These are phyloP conservation scores for Spirogloea muscicola DNA, from an alignment of 139 green algal genomes.

Conservation along the genomic window DNA sequence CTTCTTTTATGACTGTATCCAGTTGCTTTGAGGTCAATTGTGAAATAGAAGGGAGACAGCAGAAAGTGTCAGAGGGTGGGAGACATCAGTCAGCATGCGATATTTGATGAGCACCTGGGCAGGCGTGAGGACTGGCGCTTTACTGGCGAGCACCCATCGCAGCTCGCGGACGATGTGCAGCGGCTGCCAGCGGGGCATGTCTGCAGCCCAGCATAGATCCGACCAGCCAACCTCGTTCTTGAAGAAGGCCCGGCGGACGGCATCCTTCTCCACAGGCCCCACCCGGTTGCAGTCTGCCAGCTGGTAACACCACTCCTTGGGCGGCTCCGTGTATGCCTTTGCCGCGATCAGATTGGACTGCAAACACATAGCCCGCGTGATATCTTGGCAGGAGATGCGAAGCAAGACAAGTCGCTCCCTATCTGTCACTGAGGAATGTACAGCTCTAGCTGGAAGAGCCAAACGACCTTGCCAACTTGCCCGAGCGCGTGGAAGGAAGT, in stretches of 20 bases:
- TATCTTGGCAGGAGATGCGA: not conserved
- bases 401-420: too few species aligned
- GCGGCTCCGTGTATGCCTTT: slow-evolving; percentile 53
- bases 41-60: too few species aligned
- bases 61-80: too few species aligned
- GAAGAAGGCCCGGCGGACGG: slow-evolving; percentile 58
- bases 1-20: too few species aligned
- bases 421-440: too few species aligned
- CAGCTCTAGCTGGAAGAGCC: too few species aligned
- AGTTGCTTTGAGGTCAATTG: too few species aligned
- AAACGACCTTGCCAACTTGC: not conserved
- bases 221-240: slow-evolving; percentile 47
- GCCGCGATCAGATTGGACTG: slow-evolving; percentile 58
- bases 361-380: not conserved
- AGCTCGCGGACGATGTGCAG: slow-evolving; percentile 70
- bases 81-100: too few species aligned
- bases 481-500: not conserved
- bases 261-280: slow-evolving; percentile 70
- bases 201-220: slow-evolving; percentile 60
- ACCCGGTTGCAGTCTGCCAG: slow-evolving; percentile 21
- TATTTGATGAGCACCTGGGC: slow-evolving; percentile 40
- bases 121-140: slow-evolving; percentile 27
- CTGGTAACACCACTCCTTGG: slow-evolving; percentile 73
- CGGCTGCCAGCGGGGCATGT: slow-evolving; percentile 57
- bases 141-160: slow-evolving; percentile 61